A percentile compares a stretch with the other conserved stretches of the same genome.
Conservation (phyloP, 352 stramenopile species). For the Phytophthora boehmeriae region DNA sequence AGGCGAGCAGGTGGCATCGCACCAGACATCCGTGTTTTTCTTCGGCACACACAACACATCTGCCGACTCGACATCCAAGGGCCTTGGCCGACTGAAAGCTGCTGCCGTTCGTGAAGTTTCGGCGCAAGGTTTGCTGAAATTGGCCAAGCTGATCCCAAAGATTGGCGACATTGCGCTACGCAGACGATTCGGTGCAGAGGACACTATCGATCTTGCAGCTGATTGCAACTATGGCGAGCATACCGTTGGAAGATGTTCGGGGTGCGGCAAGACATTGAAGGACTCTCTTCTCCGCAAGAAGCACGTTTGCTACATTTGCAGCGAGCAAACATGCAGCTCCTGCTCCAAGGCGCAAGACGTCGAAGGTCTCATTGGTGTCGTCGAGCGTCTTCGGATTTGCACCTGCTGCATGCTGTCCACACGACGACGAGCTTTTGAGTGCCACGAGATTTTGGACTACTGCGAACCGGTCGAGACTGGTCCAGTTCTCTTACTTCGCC, state of each 20-base stretch:
- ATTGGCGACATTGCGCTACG: constrained; percentile 37
- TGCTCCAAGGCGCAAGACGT: constrained; percentile 47
- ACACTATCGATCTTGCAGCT: constrained; percentile 17
- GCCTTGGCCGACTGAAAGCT: constrained; percentile 26
- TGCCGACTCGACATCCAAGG: constrained; percentile 12
- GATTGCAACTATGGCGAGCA: not conserved
- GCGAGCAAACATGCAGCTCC: constrained; percentile 37
- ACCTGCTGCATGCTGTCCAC: constrained; percentile 42
- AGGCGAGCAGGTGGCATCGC: constrained; percentile 18
- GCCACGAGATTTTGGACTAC: constrained; percentile 1
- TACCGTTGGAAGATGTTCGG: constrained; percentile 31
- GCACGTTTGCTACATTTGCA: constrained; percentile 45
- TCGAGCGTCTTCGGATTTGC: constrained; percentile 47
- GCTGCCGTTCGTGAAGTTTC: constrained; percentile 23
- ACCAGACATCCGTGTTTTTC: constrained; percentile 45
- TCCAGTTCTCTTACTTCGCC: constrained; percentile 21
- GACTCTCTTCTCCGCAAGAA: constrained; percentile 40
- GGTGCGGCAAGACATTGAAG: constrained; percentile 36
- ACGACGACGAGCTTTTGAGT: constrained; percentile 34
- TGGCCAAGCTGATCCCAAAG: constrained; percentile 41
- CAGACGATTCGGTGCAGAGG: constrained; percentile 32
- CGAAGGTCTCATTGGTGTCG: constrained; percentile 44
- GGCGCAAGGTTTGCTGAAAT: constrained; percentile 28
- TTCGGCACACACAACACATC: constrained; percentile 22
- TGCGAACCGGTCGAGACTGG: constrained; percentile 17